Evolutionary conservation across 352 stramenopile genomes (phyloP).

Genomic region (Pythium scleroteichum): DNA sequence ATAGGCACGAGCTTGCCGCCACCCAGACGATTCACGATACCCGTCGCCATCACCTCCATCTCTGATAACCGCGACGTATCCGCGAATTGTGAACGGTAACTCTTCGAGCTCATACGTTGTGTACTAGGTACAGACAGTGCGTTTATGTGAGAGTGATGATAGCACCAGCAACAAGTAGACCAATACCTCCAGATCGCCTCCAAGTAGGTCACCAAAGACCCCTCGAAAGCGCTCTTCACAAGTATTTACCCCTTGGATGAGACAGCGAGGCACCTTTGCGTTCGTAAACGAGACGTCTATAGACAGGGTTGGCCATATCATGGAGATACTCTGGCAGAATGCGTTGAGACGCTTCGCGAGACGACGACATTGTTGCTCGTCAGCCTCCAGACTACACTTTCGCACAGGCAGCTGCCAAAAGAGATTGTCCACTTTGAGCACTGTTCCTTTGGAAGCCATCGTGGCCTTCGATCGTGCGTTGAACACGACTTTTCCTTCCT

Average conservation of each 20-base stretch:
- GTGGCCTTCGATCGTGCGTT: conserved; percentile 43
- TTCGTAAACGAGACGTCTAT: conserved; percentile 55
- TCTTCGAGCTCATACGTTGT: conserved; percentile 12
- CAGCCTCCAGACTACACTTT: conserved; percentile 39
- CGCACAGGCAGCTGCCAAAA: conserved; percentile 69
- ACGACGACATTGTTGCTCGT: conserved; percentile 35
- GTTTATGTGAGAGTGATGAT: background rate
- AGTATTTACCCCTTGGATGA: conserved; percentile 4
- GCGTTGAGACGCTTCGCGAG: conserved; percentile 43
- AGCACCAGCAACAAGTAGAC: background rate
- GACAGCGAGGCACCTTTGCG: conserved; percentile 13
- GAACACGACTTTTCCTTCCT: conserved; percentile 59
- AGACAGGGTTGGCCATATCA: conserved; percentile 74
- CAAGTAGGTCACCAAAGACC: conserved; percentile 25
- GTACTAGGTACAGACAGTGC: conserved; percentile 22
- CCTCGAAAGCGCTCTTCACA: conserved; percentile 18
- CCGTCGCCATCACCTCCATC: conserved; percentile 32
- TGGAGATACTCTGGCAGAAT: conserved; percentile 56
- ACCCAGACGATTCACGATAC: conserved; percentile 35
- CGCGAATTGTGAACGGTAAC: conserved; percentile 39
- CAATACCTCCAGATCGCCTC: conserved; percentile 15
- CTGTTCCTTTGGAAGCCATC: conserved; percentile 40
- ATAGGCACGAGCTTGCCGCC: conserved; percentile 57
- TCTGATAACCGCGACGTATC: conserved; percentile 56
- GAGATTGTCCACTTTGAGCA: conserved; percentile 46